Base-by-base conservation (phyloP, 805 yeast genomes). In the Sugiyamaella mastotermitis region DNA sequence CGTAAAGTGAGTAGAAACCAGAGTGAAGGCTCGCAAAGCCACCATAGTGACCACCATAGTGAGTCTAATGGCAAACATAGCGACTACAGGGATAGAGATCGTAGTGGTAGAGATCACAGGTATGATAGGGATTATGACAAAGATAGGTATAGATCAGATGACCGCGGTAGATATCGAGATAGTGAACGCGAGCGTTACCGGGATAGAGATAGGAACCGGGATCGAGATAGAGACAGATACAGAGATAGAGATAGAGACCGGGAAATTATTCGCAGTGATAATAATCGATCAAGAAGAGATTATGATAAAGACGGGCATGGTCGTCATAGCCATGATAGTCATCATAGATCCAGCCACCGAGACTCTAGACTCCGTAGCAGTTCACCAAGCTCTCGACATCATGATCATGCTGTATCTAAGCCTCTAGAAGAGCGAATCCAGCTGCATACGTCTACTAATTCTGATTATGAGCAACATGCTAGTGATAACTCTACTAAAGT, bases 181-280 rank as follows among this genome's bases (percentile, higher is more conserved):
- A 5, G 34, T 18, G 16, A 25, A 31, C 27, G 20, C 18, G 33
- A 26, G n/a, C 33, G 24, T 13, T 16, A 33, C 15, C 42, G 33
- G 9, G 31, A 20, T 5, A 13, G 39, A 8, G 16, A 37, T 11
- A 30, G 42, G 1, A 35, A 37, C 29, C 22, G 41, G 13, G 40
- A 44, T 17, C 25, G 42, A n/a, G 45, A 39, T 23, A 26, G 49
- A 14, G 44, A 47, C n/a, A n/a, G n/a, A n/a, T n/a, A n/a, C n/a
- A 30, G 42, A 2, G 38, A 37, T 31, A 18, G 41, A 16, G 40
- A 44, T 17, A 30, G 42, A n/a, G 45, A 39, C 25, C 31, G 49
- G 15, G 44, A 47, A 30, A 35, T 46, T 15, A 35, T 32, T 15
- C 46, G 46, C 24, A 50, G 30, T 26, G 9, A 10, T 10, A 32